These are phyloP conservation scores for Cercospora sp. DNA, from an alignment of 2,329 filamentous ascomycete species.

Conservation along the genomic window DNA sequence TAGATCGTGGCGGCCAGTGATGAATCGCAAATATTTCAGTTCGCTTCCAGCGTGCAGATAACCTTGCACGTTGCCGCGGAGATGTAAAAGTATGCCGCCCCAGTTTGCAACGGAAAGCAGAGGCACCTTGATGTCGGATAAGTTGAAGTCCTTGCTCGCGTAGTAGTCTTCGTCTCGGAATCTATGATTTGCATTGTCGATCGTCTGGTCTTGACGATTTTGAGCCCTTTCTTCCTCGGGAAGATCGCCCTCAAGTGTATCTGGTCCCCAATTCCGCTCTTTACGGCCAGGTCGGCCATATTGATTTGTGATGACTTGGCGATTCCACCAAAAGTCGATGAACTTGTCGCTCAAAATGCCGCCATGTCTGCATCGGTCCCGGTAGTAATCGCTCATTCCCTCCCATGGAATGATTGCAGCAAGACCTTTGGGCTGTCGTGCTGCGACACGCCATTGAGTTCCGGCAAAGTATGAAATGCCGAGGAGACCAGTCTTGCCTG, in stretches of 20 bases:
- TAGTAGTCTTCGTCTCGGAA: slow-evolving; percentile 67
- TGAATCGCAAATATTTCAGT: slow-evolving; percentile 68
- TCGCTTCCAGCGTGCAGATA: slow-evolving; percentile 64
- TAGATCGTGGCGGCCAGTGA: slow-evolving; percentile 69
- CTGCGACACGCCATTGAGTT: slow-evolving; percentile 46
- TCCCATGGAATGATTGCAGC: slow-evolving; percentile 53
- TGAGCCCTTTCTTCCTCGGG: slow-evolving; percentile 53
- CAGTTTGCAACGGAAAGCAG: slow-evolving; percentile 68
- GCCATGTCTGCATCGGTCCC: slow-evolving; percentile 50
- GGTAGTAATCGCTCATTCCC: slow-evolving; percentile 50
- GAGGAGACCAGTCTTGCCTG: slow-evolving; percentile 47
- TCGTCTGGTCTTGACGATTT: slow-evolving; percentile 47
- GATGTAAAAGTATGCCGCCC: slow-evolving; percentile 69
- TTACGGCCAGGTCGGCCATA: slow-evolving; percentile 56
- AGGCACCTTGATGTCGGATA: slow-evolving; percentile 67
- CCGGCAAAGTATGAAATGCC: slow-evolving; percentile 50
- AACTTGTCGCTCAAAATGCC: slow-evolving; percentile 43
- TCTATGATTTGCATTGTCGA: slow-evolving; percentile 51
- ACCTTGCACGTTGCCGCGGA: slow-evolving; percentile 68
- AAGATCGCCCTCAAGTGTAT: slow-evolving; percentile 61
- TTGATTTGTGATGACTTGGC: slow-evolving; percentile 67
- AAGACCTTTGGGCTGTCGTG: slow-evolving; percentile 46
- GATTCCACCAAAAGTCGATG: slow-evolving; percentile 67
- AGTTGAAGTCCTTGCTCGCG: slow-evolving; percentile 63
- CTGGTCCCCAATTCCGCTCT: slow-evolving; percentile 54